Base-by-base conservation (phyloP, 805 yeast genomes). In the Candida nemodendra region DNA sequence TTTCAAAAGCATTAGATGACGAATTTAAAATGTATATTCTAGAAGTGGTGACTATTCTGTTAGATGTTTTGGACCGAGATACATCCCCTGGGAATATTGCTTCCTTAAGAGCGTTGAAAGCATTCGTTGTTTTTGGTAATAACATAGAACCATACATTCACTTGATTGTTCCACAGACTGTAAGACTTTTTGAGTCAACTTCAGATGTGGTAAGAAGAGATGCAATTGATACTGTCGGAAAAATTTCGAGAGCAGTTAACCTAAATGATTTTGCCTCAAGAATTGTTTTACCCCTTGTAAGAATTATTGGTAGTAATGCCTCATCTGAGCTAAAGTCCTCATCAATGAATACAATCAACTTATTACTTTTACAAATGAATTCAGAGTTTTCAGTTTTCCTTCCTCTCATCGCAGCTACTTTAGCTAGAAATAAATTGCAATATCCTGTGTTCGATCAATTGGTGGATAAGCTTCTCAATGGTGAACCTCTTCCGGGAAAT, bases 141-240 rank as follows among this genome's bases (percentile, higher is more conserved):
- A 87, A 85, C 54, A 72, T 91, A 32, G 97, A 91, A 47, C 97
- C 93, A 44, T 87, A 85, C 52, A 76, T 84, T 3, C 96, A 89
- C 56, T 72, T 91, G 40, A 76, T 91, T 18, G 73, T 93, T n/a
- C 97, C 98, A 0, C 83, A 83, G 36, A 71, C 90, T 18, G 91
- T 91, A 1, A 74, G 79, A 42, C 64, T 91, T 66, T 83, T 90
- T 53, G 96, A 93, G 54, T 76, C 66, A 44, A 71, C 79, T 1
- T 80, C 89, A 1, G 65, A 79, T 1, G 65, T 67, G 12, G 69
- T 91, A 23, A 68, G 87, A 39, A 75, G 73, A 40, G 79, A 85
- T 30, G 89, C 97, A 0, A 81, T 93, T 39, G 82, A 81, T 32
- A 79, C 95, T 0, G 69, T 93, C 29, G 96, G 96, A 0, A 83